These are phyloP conservation scores for Helicocarpus griseus DNA, from an alignment of 2,329 filamentous ascomycete genomes.

Conservation along the genomic window DNA sequence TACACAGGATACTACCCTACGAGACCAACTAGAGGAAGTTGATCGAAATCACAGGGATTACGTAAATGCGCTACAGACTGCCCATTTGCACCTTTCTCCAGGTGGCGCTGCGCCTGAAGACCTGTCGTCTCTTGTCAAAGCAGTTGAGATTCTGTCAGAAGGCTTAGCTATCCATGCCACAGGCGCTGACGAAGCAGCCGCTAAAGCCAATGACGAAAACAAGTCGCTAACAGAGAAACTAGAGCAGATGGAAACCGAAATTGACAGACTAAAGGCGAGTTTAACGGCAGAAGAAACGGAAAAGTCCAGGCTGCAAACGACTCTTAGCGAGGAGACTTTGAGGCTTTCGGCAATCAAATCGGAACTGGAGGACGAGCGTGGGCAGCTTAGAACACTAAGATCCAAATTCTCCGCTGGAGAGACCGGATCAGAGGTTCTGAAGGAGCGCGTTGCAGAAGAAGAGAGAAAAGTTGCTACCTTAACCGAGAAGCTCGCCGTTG, in stretches of 20 bases:
- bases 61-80: slow-evolving; percentile 46
- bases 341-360: slow-evolving; percentile 37
- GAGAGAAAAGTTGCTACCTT: slow-evolving; percentile 60
- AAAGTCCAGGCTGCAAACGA: slow-evolving; percentile 45
- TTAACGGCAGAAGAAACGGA: slow-evolving; percentile 45
- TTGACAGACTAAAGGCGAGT: slow-evolving; percentile 45
- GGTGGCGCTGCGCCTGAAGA: slow-evolving; percentile 47
- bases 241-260: slow-evolving; percentile 48
- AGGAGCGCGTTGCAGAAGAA: slow-evolving; percentile 64
- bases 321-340: slow-evolving; percentile 39
- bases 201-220: slow-evolving; percentile 54
- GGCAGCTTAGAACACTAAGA: slow-evolving; percentile 59
- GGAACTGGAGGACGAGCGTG: slow-evolving; percentile 56
- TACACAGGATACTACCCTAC: slow-evolving; percentile 37
- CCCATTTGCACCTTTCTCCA: slow-evolving; percentile 51
- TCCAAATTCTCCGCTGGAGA: slow-evolving; percentile 70
- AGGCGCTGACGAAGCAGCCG: slow-evolving; percentile 50
- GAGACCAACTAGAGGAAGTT: slow-evolving; percentile 42
- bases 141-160: slow-evolving; percentile 48
- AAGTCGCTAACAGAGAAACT: slow-evolving; percentile 49
- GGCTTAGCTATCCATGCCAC: slow-evolving; percentile 52
- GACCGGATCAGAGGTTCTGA: slow-evolving; percentile 69
- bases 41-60: slow-evolving; percentile 47
- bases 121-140: slow-evolving; percentile 48
- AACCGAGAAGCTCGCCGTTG: slow-evolving; percentile 60